These are phyloP conservation scores for Xylaria sp. DNA, from an alignment of 2,329 filamentous ascomycete species.

Conservation along the genomic window DNA sequence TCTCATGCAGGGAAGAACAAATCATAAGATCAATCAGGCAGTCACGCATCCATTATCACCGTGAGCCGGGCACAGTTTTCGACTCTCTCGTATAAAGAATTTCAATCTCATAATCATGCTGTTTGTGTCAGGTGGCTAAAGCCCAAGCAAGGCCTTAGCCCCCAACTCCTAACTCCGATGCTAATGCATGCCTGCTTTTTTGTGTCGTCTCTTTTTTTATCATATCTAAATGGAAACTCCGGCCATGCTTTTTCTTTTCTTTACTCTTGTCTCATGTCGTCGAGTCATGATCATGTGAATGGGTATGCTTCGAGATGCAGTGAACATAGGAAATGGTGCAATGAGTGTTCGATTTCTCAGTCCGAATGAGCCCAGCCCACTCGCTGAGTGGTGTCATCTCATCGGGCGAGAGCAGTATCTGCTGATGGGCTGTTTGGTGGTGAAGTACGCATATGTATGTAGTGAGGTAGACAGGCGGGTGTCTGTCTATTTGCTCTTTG, in stretches of 20 bases:
- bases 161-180: conserved; percentile 24
- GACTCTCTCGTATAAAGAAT: conserved; percentile 2
- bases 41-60: background rate
- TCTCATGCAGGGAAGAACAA: background rate
- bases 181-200: conserved; percentile 23
- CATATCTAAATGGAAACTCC: conserved; percentile 2
- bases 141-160: conserved; percentile 1
- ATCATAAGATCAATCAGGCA: background rate
- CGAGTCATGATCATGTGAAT: conserved; percentile 28
- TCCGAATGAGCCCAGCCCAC: conserved; percentile 8
- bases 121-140: background rate
- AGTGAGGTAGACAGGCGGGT: background rate
- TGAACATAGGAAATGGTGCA: conserved; percentile 27
- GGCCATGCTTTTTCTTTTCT: conserved; percentile 23
- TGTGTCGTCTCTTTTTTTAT: background rate
- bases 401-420: conserved; percentile 9
- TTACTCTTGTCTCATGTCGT: conserved; percentile 19
- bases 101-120: conserved; percentile 29
- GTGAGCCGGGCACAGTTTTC: background rate
- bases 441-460: no score
- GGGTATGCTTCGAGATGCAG: conserved; percentile 12
- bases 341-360: conserved; percentile 24
- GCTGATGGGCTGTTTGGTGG: background rate
- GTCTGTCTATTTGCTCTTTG: background rate
- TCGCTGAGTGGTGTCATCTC: conserved; percentile 9